phyloP scores from a whole-genome alignment of 306 rosid genomes.

The Cucumis hystrix region DNA sequence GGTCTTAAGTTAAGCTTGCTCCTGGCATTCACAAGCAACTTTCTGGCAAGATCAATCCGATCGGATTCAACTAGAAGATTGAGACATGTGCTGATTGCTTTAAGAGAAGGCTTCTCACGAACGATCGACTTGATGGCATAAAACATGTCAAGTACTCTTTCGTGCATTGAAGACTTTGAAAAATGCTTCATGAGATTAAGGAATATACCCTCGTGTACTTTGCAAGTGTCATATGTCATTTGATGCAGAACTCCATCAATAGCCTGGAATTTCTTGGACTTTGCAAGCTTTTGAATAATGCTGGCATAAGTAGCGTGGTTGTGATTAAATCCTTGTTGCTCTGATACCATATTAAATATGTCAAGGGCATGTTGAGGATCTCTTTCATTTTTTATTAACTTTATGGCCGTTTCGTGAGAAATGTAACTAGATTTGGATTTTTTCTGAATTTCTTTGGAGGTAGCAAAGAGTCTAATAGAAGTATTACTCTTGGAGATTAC shows the following conservation, averaged over 20 bases:
- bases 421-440: slow-evolving; percentile 37
- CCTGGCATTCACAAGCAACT: slow-evolving; percentile 47
- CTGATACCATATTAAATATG: slow-evolving; percentile 53
- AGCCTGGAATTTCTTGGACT: slow-evolving; percentile 50
- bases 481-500: slow-evolving; percentile 24
- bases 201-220: slow-evolving; percentile 70
- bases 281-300: slow-evolving; percentile 66
- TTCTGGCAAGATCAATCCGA: slow-evolving; percentile 50
- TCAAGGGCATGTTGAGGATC: slow-evolving; percentile 73
- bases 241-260: slow-evolving; percentile 51
- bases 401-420: slow-evolving; percentile 49
- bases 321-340: slow-evolving; percentile 74
- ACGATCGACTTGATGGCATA: slow-evolving; percentile 44
- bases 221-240: slow-evolving; percentile 73
- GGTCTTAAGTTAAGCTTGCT: slow-evolving; percentile 39
- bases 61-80: slow-evolving; percentile 53
- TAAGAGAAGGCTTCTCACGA: slow-evolving; percentile 65
- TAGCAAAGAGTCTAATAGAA: slow-evolving; percentile 18
- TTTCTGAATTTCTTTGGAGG: slow-evolving; percentile 14
- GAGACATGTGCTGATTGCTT: slow-evolving; percentile 72
- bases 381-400: slow-evolving; percentile 57
- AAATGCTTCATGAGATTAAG: slow-evolving; percentile 71
- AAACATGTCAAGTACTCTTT: slow-evolving; percentile 54
- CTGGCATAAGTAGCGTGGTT: slow-evolving; percentile 54
- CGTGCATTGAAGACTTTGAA: slow-evolving; percentile 45